Evolutionary conservation across 345 rosid genomes (phyloP), one percentile per base, ranked within the genome.

Genomic region (Diplotaxis tenuifolia): DNA sequence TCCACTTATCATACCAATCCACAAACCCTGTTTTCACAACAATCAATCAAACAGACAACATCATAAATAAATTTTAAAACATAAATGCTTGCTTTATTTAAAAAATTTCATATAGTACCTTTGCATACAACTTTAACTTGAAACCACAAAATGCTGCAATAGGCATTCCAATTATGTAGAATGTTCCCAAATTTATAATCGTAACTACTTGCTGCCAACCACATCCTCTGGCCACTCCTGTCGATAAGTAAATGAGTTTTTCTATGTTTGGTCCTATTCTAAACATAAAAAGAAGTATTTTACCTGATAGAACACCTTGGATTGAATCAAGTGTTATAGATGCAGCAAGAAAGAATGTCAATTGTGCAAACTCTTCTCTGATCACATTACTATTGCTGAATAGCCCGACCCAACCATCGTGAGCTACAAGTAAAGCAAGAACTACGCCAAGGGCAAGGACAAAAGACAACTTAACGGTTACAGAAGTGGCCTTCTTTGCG

Each of bases 211-310:
- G 85, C 65, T 93, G 92, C 93, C 93, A 89, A 10, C 92, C 97
- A 4, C 93, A 83, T 23, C 93, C 97, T 78, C 93, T 85, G 0
- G 86, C 86, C 25, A 87, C 91, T 66, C 92, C 96, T 88, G 68
- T 40, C 47, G 9, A 40, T 0, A 6, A 45, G 15, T 23, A 3
- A 1, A 7, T 40, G 20, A 29, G 15, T n/a, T 10, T 70, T 25
- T 14, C 0, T 19, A 11, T 25, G 6, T 27, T 70, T 29, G 19
- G 19, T n/a, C n/a, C n/a, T 38, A 25, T 42, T 62, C 1, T 1
- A 20, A 20, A 55, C 19, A 19, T 15, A 9, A 34, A 27, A 57
- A 38, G n/a, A 10, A 10, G 11, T 3, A 22, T 25, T 10, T 42
- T 23, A 86, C 96, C 92, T 84, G 93, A 84, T 29, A 91, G 72